phyloP scores from a whole-genome alignment of 108 stramenopile genomes.

The Skeletonema menzelii region DNA sequence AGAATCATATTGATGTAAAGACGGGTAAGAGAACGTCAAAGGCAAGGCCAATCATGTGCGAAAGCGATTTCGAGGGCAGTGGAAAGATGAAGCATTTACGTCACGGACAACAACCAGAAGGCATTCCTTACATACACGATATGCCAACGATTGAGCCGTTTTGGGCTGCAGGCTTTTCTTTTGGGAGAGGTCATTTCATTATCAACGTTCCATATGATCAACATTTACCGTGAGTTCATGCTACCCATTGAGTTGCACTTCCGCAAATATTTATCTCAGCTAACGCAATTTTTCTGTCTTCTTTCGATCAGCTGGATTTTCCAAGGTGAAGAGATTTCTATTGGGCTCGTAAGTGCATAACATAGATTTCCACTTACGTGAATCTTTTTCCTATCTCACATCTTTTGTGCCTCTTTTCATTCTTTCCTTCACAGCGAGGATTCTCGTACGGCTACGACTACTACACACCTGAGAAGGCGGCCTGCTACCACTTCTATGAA shows the following conservation, averaged over 20 bases:
- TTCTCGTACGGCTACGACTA: conserved; percentile 78
- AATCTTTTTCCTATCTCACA: background rate
- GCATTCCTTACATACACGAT: conserved; percentile 45
- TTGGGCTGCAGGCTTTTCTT: conserved; percentile 95
- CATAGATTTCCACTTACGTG: conserved; percentile 70
- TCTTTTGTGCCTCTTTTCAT: background rate
- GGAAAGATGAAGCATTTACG: conserved; percentile 62
- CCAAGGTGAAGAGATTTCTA: conserved; percentile 86
- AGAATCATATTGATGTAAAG: conserved; percentile 60
- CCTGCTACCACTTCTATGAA: conserved; percentile 89
- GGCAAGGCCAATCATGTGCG: conserved; percentile 82
- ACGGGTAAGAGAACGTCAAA: conserved; percentile 53
- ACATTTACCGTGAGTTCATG: conserved; percentile 53
- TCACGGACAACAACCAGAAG: conserved; percentile 89
- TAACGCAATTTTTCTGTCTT: background rate
- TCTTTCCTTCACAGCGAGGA: conserved; percentile 1
- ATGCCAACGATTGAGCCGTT: conserved; percentile 85
- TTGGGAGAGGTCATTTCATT: conserved; percentile 85
- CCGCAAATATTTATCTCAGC: background rate
- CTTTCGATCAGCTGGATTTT: conserved; percentile 49
- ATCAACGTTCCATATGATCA: conserved; percentile 90
- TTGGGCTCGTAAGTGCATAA: conserved; percentile 46
- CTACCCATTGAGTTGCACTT: conserved; percentile 40
- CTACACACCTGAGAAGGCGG: conserved; percentile 76
- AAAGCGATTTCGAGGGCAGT: conserved; percentile 55